Base-by-base conservation (phyloP, 805 yeast species). In the Wickerhamomyces kurtzmanii region DNA sequence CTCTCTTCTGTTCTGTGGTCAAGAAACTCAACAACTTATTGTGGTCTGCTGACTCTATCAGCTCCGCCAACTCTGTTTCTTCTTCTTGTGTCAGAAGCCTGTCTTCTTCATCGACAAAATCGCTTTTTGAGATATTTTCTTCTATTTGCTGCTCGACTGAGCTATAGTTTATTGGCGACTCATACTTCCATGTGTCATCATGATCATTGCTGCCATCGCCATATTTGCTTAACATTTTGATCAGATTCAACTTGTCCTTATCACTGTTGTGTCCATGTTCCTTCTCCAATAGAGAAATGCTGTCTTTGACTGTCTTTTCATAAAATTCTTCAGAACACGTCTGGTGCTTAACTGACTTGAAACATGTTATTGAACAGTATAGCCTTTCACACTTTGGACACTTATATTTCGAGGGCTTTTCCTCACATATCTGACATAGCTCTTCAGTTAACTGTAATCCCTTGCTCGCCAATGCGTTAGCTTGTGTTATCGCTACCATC, bases 361-460 rank as follows among this genome's bases (percentile, higher is more conserved):
- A 34, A 16, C 38, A 34, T 4, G 17, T 23, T 15, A 31, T 11
- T 10, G 38, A 31, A 20, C 38, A 34, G 17, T 34, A 34, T 6
- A 17, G 25, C 17, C 19, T 22, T 5, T 15, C 5, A 12, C 38
- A 34, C 12, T 30, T 19, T 3, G 38, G 19, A 18, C 38, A 34
- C 5, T 12, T 12, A 18, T 34, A 34, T 13, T 31, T 34, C 7
- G 22, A 10, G 8, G 19, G 8, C n/a, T 7, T 11, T 10, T 7
- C 12, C 5, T 18, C 17, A 18, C 27, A 24, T 8, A 24, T 17
- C 11, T 18, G 27, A 18, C 21, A 14, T 20, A 20, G 6, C 12
- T 8, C 11, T 11, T n/a, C n/a, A n/a, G n/a, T n/a, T n/a, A n/a
- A n/a, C n/a, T n/a, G n/a, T n/a, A n/a, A n/a, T n/a, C n/a, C n/a